phyloP scores from a whole-genome alignment of 805 yeast genomes.

The Candida sithepensis region DNA sequence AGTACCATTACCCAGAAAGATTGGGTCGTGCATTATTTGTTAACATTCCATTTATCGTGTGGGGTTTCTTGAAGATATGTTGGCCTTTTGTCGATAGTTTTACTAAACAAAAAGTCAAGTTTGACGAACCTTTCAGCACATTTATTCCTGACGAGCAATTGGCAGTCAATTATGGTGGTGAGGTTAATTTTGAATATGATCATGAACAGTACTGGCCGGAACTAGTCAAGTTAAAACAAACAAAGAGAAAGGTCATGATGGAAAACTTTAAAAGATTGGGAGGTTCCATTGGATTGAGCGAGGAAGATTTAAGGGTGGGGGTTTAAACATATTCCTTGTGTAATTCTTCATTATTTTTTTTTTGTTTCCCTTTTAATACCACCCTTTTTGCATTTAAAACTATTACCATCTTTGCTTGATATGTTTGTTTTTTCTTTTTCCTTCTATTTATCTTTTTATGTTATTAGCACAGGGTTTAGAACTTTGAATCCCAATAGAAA shows the following conservation, averaged over 20 bases:
- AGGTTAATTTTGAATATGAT: slow-evolving; percentile 75
- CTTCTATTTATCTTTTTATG: not conserved
- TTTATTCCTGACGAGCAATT: slow-evolving; percentile 81
- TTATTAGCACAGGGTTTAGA: not conserved
- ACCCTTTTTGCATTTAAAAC: not conserved
- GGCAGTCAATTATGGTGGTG: slow-evolving; percentile 81
- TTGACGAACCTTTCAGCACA: slow-evolving; percentile 80
- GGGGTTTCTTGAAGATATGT: slow-evolving; percentile 88
- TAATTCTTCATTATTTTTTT: too few relatives aligned
- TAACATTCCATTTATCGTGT: slow-evolving; percentile 92
- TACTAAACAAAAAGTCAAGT: slow-evolving; percentile 89
- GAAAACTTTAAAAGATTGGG: slow-evolving; percentile 73
- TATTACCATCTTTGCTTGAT: not conserved
- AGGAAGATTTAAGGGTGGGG: slow-evolving; percentile 65
- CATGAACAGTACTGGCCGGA: slow-evolving; percentile 82
- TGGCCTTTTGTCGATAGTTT: slow-evolving; percentile 96
- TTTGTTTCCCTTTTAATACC: not conserved
- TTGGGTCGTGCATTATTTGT: slow-evolving; percentile 87
- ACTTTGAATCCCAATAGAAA: not conserved
- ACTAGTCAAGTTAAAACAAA: slow-evolving; percentile 55
- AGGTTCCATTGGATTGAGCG: slow-evolving; percentile 72
- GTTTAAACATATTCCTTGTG: slow-evolving; percentile 1
- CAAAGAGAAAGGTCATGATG: slow-evolving; percentile 55
- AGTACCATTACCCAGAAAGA: slow-evolving; percentile 96
- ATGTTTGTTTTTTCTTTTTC: not conserved